Evolutionary conservation across 805 yeast genomes (phyloP), one percentile per base, ranked within the genome.

Genomic region (Candida jianshihensis): DNA sequence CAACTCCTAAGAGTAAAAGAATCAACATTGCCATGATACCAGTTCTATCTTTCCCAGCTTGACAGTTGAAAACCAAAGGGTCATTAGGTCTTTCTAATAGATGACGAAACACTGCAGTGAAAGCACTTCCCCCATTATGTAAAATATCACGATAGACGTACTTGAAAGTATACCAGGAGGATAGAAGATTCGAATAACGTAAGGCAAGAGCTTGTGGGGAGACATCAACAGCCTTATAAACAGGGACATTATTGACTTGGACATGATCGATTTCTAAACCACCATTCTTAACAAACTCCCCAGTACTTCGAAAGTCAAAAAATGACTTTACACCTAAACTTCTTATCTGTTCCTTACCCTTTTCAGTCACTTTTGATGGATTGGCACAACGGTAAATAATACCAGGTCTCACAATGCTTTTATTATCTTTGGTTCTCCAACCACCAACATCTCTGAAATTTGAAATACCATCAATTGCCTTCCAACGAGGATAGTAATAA

Each of bases 1-100:
- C 86, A 4, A 85, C 84, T 0, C 84, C 89, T 5, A 73, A 60
- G 8, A 83, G 53, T 15, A 75, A 59, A 31, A 85, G 63, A 5
- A 85, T 62, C 41, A 86, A 55, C 77, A 86, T 82, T 3, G 79
- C 71, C 44, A 82, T 53, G 12, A 84, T 66, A 0, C 95, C 95
- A 0, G 95, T 85, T 30, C 95, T 70, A 54, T 86, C 95, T 55
- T 85, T 86, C 3, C 95, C 95, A 1, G 90, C 90, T 4, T 89
- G 75, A 59, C 95, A 86, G 53, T 84, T 90, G 56, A 78, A 74
- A 9, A 81, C 57, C 39, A 86, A 60, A 3, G 73, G 70, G 16
- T 60, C 62, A n/a, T 60, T 56, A 4, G 75, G 70, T 28, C 64
- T 54, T 39, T 81, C 85, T 31, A 78, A 63, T 32, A 86, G 61